Evolutionary conservation across 805 yeast genomes (phyloP), one percentile per base, ranked within the genome.

Genomic region (Priceomyces carsonii): DNA sequence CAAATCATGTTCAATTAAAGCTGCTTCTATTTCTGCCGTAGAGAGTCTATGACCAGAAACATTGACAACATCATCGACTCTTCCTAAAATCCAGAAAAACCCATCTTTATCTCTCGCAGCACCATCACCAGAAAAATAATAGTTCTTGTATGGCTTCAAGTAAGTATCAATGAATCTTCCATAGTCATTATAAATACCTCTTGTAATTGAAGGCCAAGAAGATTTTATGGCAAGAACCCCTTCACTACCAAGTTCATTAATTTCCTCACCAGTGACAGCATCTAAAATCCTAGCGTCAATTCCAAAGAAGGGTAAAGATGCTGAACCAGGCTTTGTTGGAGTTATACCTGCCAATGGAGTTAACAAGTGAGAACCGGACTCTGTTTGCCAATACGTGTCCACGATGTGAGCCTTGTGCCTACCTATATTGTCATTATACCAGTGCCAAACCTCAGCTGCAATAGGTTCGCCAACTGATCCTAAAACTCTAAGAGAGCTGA

Each of bases 391-490:
- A 77, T 89, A 89, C 29, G 99, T 93, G 68, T 93, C 99, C 53
- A 87, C 82, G 50, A 91, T 82, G 54, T 89, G 95, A 57, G 95
- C 86, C 59, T 86, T 76, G 41, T 80, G 80, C 53, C 89, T 84
- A 57, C 99, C 99, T 53, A 93, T 82, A 61, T 85, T 78, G 52
- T 86, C 91, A 61, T 85, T 80, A 68, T 93, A 93, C 99, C 99
- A 93, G 62, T 88, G 95, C 98, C 98, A 93, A 49, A 93, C 81
- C 61, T 93, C 99, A 40, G 95, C 88, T 30, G 97, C 95, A 61
- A 91, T 91, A 49, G 99, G 98, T 71, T 93, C 99, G 61, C 99
- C 99, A 33, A 91, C 99, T 12, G 97, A 87, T 40, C 99, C 99
- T 47, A 91, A 74, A 14, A 89, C 88, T 63, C 98, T 83, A 55